Evolutionary conservation across 2,329 filamentous ascomycete species (phyloP).

Genomic region (Aspergillus quadricinctus): DNA sequence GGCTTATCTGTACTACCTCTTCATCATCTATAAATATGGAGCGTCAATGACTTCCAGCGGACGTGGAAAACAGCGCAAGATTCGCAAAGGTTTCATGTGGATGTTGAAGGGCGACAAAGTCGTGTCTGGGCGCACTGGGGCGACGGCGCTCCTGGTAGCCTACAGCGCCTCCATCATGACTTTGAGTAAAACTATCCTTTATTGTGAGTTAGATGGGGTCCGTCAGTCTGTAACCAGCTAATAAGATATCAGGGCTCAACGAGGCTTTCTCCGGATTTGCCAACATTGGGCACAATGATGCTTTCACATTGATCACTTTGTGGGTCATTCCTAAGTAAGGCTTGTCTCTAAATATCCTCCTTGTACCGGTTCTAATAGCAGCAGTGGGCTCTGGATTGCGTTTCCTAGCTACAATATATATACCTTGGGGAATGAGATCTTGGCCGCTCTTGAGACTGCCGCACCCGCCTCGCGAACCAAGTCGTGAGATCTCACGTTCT

Average conservation of each 20-base stretch:
- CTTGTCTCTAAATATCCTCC: constrained; percentile 6
- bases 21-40: constrained; percentile 46
- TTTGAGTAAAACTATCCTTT: constrained; percentile 63
- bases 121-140: constrained; percentile 50
- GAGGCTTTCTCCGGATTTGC: constrained; percentile 58
- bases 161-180: constrained; percentile 61
- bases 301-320: constrained; percentile 49
- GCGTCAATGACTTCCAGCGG: constrained; percentile 22
- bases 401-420: constrained; percentile 61
- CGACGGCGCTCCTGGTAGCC: constrained; percentile 53
- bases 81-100: constrained; percentile 35
- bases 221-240: not conserved
- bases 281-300: constrained; percentile 60
- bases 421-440: constrained; percentile 56
- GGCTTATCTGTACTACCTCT: constrained; percentile 62
- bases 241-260: constrained; percentile 45
- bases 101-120: constrained; percentile 48
- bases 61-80: constrained; percentile 23
- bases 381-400: constrained; percentile 60
- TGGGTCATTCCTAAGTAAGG: constrained; percentile 66
- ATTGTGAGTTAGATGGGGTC: constrained; percentile 49
- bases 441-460: constrained; percentile 50
- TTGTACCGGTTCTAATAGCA: constrained; percentile 12
- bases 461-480: constrained; percentile 28
- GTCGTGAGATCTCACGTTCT: constrained; percentile 12